A percentile compares a stretch with the other conserved stretches of the same genome.
phyloP scores from a whole-genome alignment of 2,329 filamentous ascomycete species.

The Microsporum audouinii region DNA sequence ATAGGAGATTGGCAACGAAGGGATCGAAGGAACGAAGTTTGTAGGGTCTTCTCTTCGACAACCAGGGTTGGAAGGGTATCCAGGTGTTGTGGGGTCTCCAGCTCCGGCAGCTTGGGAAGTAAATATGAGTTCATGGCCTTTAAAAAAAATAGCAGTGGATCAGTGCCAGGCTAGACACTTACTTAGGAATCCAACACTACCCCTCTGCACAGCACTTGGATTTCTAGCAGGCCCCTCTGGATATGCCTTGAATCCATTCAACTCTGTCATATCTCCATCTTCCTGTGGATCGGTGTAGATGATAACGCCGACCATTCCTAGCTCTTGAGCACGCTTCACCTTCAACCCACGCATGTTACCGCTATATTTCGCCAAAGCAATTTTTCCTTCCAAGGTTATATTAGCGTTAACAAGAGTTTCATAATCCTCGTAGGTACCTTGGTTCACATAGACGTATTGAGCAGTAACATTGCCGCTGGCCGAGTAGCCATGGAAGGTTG shows the following conservation, averaged over 20 bases:
- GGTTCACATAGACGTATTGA: constrained; percentile 79
- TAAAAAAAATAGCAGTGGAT: constrained; percentile 6
- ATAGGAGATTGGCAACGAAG: constrained; percentile 85
- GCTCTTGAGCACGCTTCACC: constrained; percentile 79
- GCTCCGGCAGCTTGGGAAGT: constrained; percentile 42
- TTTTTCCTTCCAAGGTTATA: constrained; percentile 67
- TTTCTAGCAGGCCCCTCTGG: constrained; percentile 79
- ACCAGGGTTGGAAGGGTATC: constrained; percentile 87
- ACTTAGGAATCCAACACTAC: constrained; percentile 73
- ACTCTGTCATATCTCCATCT: constrained; percentile 69
- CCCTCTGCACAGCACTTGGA: constrained; percentile 79
- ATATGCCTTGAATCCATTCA: constrained; percentile 67
- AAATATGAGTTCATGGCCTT: constrained; percentile 4
- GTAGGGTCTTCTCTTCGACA: constrained; percentile 62
- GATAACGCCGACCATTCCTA: constrained; percentile 76
- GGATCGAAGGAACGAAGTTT: constrained; percentile 65
- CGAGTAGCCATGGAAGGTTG: constrained; percentile 91
- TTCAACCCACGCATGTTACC: constrained; percentile 81
- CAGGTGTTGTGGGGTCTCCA: constrained; percentile 79
- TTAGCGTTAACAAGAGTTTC: constrained; percentile 68
- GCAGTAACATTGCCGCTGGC: constrained; percentile 85
- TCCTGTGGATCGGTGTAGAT: constrained; percentile 85
- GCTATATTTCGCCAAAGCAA: constrained; percentile 78
- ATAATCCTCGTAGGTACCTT: constrained; percentile 75
- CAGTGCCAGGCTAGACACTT: constrained; percentile 32